phyloP scores from a whole-genome alignment of 2,329 filamentous ascomycete species.

The Ceratocystis colombiana region DNA sequence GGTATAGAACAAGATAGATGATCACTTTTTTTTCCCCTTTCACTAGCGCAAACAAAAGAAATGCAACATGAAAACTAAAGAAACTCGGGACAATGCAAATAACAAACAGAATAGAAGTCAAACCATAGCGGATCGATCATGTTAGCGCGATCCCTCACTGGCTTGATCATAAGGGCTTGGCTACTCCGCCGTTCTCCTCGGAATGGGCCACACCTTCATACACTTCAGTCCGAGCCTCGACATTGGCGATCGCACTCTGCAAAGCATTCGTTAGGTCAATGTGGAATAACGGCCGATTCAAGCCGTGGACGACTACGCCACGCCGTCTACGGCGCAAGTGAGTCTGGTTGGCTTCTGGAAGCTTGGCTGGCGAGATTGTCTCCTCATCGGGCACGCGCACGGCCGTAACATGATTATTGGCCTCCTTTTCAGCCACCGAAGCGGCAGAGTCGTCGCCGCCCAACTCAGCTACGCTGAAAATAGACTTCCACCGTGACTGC shows the following conservation, averaged over 20 bases:
- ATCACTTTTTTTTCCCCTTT: no score
- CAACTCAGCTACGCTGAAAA: slow-evolving; percentile 86
- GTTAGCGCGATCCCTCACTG: not conserved
- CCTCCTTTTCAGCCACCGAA: slow-evolving; percentile 53
- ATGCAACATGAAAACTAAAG: not conserved
- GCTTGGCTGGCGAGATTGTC: slow-evolving; percentile 4
- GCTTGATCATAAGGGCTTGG: slow-evolving; percentile 17
- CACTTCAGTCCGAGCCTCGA: slow-evolving; percentile 45
- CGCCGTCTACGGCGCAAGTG: slow-evolving; percentile 35
- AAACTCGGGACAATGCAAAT: not conserved
- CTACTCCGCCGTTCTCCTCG: slow-evolving; percentile 11
- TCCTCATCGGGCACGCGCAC: slow-evolving; percentile 19
- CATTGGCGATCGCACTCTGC: slow-evolving; percentile 75
- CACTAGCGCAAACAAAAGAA: no score
- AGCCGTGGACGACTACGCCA: slow-evolving; percentile 64
- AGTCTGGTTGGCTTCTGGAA: not conserved
- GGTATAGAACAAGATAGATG: no score
- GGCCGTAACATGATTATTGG: slow-evolving; percentile 41
- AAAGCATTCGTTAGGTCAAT: slow-evolving; percentile 82
- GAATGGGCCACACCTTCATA: slow-evolving; percentile 9
- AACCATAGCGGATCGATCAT: not conserved
- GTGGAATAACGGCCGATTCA: slow-evolving; percentile 88
- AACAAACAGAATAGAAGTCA: slow-evolving; percentile 7
- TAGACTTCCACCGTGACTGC: slow-evolving; percentile 74
- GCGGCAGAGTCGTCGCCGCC: slow-evolving; percentile 62